Percentiles rank a stretch among this genome's conserved stretches.
Evolutionary conservation across 352 stramenopile species (phyloP).

Genomic region (Globisporangium echinulatum): DNA sequence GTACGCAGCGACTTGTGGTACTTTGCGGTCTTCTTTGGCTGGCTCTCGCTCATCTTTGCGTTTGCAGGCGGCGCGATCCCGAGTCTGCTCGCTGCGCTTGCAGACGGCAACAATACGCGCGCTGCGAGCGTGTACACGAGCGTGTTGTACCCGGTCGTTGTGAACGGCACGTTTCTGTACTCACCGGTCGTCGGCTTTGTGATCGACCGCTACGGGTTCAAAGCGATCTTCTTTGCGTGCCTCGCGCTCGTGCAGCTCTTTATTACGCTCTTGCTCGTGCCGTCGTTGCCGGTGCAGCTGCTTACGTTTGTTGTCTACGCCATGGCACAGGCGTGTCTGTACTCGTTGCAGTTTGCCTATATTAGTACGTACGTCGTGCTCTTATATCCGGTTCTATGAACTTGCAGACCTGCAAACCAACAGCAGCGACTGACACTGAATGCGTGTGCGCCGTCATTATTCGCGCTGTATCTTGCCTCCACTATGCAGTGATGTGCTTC

Average conservation of each 20-base stretch:
- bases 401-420: too few relatives aligned
- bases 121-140: slow-evolving; percentile 52
- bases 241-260: slow-evolving; percentile 63
- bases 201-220: slow-evolving; percentile 79
- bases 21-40: slow-evolving; percentile 74
- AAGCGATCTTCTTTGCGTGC: slow-evolving; percentile 59
- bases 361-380: slow-evolving; percentile 46
- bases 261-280: slow-evolving; percentile 52
- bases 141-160: slow-evolving; percentile 62
- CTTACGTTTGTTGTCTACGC: slow-evolving; percentile 67
- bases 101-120: slow-evolving; percentile 15
- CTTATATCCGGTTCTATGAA: neutral
- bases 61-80: slow-evolving; percentile 73
- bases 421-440: too few relatives aligned
- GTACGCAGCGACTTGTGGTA: slow-evolving; percentile 60
- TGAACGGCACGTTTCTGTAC: slow-evolving; percentile 80
- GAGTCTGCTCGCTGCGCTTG: slow-evolving; percentile 45
- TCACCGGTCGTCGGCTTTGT: slow-evolving; percentile 62
- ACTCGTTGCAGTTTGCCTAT: slow-evolving; percentile 81
- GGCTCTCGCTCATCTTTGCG: slow-evolving; percentile 76
- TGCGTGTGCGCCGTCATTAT: too few relatives aligned
- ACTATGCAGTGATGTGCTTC: slow-evolving; percentile 69
- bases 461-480: too few relatives aligned
- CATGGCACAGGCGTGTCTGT: slow-evolving; percentile 70
- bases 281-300: slow-evolving; percentile 50